phyloP scores from a whole-genome alignment of 2,329 filamentous ascomycete genomes.

The Septoria linicola region DNA sequence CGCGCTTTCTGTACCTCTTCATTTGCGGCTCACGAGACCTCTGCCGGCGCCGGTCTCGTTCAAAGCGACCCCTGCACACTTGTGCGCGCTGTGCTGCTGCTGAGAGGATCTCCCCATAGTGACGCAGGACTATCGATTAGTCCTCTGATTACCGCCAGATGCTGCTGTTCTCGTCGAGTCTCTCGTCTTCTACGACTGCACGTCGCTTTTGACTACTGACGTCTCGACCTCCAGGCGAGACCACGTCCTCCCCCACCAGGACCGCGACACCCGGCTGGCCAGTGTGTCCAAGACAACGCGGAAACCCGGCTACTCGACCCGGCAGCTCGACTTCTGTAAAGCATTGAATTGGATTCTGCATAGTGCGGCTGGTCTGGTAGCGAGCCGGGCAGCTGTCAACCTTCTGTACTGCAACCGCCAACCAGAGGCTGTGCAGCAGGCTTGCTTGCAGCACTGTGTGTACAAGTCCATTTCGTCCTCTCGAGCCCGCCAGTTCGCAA shows the following conservation, averaged over 20 bases:
- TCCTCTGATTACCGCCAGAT: slow-evolving; percentile 5
- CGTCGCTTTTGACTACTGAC: background rate
- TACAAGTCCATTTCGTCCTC: no score
- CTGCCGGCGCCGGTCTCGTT: slow-evolving; percentile 9
- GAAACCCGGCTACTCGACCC: slow-evolving; percentile 15
- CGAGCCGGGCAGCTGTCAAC: slow-evolving; percentile 26
- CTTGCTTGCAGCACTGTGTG: slow-evolving; percentile 14
- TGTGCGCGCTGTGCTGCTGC: slow-evolving; percentile 7
- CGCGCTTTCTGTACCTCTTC: background rate
- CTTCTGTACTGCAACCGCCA: slow-evolving; percentile 22
- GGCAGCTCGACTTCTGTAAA: slow-evolving; percentile 14
- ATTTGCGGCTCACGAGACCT: slow-evolving; percentile 11
- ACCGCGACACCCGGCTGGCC: slow-evolving; percentile 2
- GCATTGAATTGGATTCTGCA: slow-evolving; percentile 16
- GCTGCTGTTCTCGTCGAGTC: slow-evolving; percentile 1
- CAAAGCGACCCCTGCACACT: slow-evolving; percentile 11
- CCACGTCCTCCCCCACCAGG: slow-evolving; percentile 9
- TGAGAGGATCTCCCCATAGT: slow-evolving; percentile 19
- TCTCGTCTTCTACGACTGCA: background rate
- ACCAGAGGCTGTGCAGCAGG: slow-evolving; percentile 19
- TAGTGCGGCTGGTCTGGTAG: slow-evolving; percentile 21
- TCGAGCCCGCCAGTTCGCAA: background rate
- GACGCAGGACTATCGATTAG: background rate
- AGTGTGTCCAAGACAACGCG: slow-evolving; percentile 10
- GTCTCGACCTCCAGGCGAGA: slow-evolving; percentile 2